Conservation (phyloP, 2,329 filamentous ascomycete genomes). For the Emericellopsis cladophorae region DNA sequence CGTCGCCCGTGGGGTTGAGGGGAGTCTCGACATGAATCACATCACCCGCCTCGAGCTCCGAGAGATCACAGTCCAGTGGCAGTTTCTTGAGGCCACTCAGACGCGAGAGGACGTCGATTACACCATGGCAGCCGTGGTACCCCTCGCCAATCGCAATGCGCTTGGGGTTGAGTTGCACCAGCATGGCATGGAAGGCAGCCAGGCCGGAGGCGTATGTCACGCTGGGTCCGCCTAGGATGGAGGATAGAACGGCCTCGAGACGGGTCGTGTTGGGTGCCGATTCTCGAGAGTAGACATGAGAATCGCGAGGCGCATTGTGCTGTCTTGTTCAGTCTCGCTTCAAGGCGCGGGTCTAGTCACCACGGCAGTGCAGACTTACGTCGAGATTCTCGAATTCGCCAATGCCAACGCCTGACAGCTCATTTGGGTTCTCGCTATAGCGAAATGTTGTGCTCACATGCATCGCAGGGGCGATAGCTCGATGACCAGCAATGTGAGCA, state of each 20-base stretch:
- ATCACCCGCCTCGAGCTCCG: slow-evolving; percentile 62
- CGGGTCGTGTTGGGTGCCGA: slow-evolving; percentile 70
- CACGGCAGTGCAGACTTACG: slow-evolving; percentile 29
- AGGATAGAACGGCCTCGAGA: slow-evolving; percentile 69
- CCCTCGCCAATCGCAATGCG: slow-evolving; percentile 72
- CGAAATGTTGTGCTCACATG: slow-evolving; percentile 89
- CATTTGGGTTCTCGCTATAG: slow-evolving; percentile 58
- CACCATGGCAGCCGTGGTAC: slow-evolving; percentile 90
- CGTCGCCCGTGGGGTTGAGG: slow-evolving; percentile 79
- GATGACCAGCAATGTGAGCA: slow-evolving; percentile 58
- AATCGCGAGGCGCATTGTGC: slow-evolving; percentile 40
- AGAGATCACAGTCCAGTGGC: slow-evolving; percentile 53
- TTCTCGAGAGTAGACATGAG: slow-evolving; percentile 75
- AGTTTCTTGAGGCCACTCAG: slow-evolving; percentile 65
- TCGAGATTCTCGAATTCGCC: slow-evolving; percentile 33
- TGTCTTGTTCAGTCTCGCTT: slow-evolving; percentile 8
- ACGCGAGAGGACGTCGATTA: slow-evolving; percentile 60
- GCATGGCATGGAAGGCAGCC: slow-evolving; percentile 74
- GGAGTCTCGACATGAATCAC: slow-evolving; percentile 88
- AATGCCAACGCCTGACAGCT: slow-evolving; percentile 26
- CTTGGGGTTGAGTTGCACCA: slow-evolving; percentile 74
- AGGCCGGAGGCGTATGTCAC: slow-evolving; percentile 79
- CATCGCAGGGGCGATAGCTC: slow-evolving; percentile 77
- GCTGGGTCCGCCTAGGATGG: slow-evolving; percentile 55
- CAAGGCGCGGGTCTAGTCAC: no score